Conservation (phyloP, 768 basidiomycete species). For the Gymnopilus dilepis region DNA sequence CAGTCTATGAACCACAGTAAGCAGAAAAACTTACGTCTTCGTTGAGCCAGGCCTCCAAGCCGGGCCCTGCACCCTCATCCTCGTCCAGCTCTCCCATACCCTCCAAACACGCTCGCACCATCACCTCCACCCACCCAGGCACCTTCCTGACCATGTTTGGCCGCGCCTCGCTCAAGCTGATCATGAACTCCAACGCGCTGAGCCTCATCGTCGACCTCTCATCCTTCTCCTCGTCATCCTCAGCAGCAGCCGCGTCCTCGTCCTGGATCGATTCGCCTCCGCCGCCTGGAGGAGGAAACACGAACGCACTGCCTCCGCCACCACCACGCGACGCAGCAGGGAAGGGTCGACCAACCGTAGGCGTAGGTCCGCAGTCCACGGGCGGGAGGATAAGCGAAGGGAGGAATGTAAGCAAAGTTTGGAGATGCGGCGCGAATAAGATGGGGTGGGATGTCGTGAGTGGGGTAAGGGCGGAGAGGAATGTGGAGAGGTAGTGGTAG, state of each 20-base stretch:
- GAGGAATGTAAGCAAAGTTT: conserved; percentile 70
- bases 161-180: conserved; percentile 77
- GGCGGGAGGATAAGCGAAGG: conserved; percentile 71
- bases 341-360: conserved; percentile 52
- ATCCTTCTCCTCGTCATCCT: conserved; percentile 58
- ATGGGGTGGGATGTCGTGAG: conserved; percentile 69
- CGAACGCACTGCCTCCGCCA: conserved; percentile 39
- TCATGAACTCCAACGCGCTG: conserved; percentile 82
- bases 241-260: conserved; percentile 33
- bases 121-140: conserved; percentile 70
- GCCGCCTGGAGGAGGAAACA: conserved; percentile 41
- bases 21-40: conserved; percentile 64
- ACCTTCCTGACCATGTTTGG: conserved; percentile 72
- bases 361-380: conserved; percentile 54
- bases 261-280: conserved; percentile 26
- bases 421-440: conserved; percentile 78
- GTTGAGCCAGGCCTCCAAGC: conserved; percentile 64
- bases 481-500: conserved; percentile 60
- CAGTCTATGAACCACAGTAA: not conserved
- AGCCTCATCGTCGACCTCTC: conserved; percentile 72
- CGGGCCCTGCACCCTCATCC: conserved; percentile 41
- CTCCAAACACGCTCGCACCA: conserved; percentile 80
- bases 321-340: conserved; percentile 32
- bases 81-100: conserved; percentile 83
- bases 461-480: conserved; percentile 72